Conservation (phyloP, 176 grass and related monocot genomes). For the Phoenix roebelenii region DNA sequence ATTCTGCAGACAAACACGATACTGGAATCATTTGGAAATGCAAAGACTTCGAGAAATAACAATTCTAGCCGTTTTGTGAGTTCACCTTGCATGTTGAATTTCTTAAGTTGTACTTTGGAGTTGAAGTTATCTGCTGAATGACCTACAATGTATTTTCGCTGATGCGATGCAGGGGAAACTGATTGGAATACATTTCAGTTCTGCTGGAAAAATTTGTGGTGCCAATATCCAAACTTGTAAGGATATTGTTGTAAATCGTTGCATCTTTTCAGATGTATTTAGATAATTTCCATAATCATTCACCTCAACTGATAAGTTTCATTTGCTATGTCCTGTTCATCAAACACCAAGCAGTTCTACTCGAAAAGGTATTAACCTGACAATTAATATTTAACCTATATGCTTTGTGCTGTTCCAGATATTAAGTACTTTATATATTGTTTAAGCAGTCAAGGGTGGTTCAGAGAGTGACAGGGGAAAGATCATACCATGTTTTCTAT, state of each 20-base stretch:
- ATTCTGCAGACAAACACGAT: slow-evolving; percentile 94
- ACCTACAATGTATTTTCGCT: slow-evolving; percentile 6
- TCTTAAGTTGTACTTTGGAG: too few species aligned
- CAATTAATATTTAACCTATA: not conserved
- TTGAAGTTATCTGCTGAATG: too few species aligned
- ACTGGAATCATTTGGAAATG: slow-evolving; percentile 98
- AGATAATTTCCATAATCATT: too few species aligned
- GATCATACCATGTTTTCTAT: slow-evolving; percentile 98
- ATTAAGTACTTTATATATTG: slow-evolving; percentile 5
- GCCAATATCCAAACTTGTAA: slow-evolving; percentile 96
- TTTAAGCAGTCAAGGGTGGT: slow-evolving; percentile 87
- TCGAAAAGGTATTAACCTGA: slow-evolving; percentile 72
- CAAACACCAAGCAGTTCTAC: slow-evolving; percentile 57
- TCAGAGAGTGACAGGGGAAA: slow-evolving; percentile 67
- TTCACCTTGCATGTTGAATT: not conserved
- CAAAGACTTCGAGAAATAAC: slow-evolving; percentile 91
- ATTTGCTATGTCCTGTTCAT: too few species aligned
- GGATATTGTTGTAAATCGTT: not conserved
- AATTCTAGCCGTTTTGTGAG: slow-evolving; percentile 99
- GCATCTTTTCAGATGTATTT: too few species aligned
- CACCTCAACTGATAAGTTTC: slow-evolving; percentile 1
- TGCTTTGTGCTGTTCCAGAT: not conserved
- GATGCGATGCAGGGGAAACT: slow-evolving; percentile 68
- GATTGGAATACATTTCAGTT: slow-evolving; percentile 95
- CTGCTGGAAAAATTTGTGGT: slow-evolving; percentile 85